These are phyloP conservation scores for Gloeopeniophorella convolvens DNA, from an alignment of 768 basidiomycete genomes.

Conservation along the genomic window DNA sequence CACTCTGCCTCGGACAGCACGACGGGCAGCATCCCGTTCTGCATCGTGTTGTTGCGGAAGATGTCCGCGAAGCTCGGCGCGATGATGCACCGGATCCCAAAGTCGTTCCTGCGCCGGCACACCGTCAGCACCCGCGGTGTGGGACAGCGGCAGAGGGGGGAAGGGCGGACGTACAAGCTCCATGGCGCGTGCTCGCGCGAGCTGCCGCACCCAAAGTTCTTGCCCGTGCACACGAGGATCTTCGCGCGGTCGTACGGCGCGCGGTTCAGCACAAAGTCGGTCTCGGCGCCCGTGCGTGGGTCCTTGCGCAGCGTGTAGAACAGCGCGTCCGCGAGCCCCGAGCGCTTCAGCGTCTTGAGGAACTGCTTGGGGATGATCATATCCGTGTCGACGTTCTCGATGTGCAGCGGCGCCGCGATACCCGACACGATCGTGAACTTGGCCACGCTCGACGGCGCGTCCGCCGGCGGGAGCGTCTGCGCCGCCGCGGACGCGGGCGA, in stretches of 20 bases:
- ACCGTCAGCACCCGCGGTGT: background rate
- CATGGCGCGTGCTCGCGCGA: constrained; percentile 60
- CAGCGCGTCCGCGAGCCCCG: constrained; percentile 52
- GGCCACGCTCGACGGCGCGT: constrained; percentile 29
- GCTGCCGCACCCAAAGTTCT: constrained; percentile 59
- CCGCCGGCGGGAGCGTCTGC: constrained; percentile 24
- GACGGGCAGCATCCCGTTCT: constrained; percentile 60
- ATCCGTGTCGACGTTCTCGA: constrained; percentile 57
- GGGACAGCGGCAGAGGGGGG: background rate
- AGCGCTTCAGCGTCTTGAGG: constrained; percentile 59
- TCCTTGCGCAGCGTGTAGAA: constrained; percentile 50
- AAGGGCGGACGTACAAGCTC: constrained; percentile 34
- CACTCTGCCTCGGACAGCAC: constrained; percentile 43
- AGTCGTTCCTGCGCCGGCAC: constrained; percentile 39
- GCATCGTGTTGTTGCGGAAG: constrained; percentile 56
- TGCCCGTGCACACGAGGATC: constrained; percentile 52
- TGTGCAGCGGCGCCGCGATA: constrained; percentile 47
- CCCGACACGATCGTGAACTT: constrained; percentile 46
- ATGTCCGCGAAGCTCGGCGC: constrained; percentile 60
- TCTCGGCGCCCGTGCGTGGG: constrained; percentile 41
- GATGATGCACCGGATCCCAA: constrained; percentile 58
- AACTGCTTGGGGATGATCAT: constrained; percentile 64
- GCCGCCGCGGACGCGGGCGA: constrained; percentile 23
- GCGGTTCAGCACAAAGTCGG: constrained; percentile 58
- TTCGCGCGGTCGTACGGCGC: constrained; percentile 45